Conservation (phyloP, 2,329 filamentous ascomycete species). For the Penicillium sp. region DNA sequence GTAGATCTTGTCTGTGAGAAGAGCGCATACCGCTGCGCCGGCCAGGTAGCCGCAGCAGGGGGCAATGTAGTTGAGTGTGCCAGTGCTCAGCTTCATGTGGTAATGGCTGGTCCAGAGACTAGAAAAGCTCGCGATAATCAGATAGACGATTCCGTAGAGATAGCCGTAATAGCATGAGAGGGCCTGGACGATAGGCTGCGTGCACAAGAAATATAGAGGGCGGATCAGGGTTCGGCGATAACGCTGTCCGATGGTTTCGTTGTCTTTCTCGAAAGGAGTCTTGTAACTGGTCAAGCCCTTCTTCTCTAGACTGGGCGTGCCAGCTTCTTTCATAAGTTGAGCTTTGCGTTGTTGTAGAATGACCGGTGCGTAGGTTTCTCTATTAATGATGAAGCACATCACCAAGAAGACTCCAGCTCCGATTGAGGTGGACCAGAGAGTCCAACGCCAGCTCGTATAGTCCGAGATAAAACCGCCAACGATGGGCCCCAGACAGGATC, state of each 20-base stretch:
- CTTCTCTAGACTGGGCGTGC: slow-evolving; percentile 23
- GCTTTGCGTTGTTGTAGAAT: slow-evolving; percentile 54
- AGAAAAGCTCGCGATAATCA: slow-evolving; percentile 57
- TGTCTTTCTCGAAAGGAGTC: slow-evolving; percentile 8
- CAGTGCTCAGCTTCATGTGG: slow-evolving; percentile 47
- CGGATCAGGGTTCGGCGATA: slow-evolving; percentile 41
- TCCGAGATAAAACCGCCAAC: slow-evolving; percentile 57
- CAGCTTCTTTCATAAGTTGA: slow-evolving; percentile 34
- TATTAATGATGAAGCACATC: slow-evolving; percentile 51
- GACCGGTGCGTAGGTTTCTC: slow-evolving; percentile 58
- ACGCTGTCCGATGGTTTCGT: slow-evolving; percentile 1
- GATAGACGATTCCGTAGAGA: slow-evolving; percentile 55
- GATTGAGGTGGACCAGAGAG: slow-evolving; percentile 53
- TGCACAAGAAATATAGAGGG: slow-evolving; percentile 49
- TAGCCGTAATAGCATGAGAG: slow-evolving; percentile 50
- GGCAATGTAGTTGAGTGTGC: slow-evolving; percentile 56
- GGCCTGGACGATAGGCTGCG: slow-evolving; percentile 55
- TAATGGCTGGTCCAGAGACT: slow-evolving; percentile 51
- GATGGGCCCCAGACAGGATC: slow-evolving; percentile 49
- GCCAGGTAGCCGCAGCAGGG: slow-evolving; percentile 55
- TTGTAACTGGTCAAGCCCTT: slow-evolving; percentile 27
- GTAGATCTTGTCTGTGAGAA: slow-evolving; percentile 43
- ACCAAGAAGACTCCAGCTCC: slow-evolving; percentile 52
- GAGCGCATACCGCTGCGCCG: slow-evolving; percentile 45
- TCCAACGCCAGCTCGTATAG: slow-evolving; percentile 24